Evolutionary conservation across 371 early-diverging fungal species (phyloP).

Genomic region (Rhizopus delemar): DNA sequence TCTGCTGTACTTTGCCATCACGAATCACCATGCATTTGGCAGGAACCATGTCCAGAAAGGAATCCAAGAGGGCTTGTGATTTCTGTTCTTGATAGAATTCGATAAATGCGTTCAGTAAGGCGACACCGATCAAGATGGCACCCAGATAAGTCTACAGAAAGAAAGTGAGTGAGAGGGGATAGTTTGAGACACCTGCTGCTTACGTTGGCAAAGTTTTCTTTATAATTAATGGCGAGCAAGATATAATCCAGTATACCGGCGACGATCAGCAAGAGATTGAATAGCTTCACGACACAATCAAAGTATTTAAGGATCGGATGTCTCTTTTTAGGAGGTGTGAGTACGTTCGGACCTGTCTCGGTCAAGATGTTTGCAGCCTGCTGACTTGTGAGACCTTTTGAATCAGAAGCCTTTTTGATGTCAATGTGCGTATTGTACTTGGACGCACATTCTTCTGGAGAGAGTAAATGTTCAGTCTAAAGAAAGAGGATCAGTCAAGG

Average conservation of each 20-base stretch:
- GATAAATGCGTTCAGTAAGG: slow-evolving; percentile 87
- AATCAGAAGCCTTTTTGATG: slow-evolving; percentile 59
- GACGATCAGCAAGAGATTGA: slow-evolving; percentile 84
- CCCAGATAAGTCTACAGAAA: slow-evolving; percentile 81
- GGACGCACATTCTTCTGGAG: slow-evolving; percentile 66
- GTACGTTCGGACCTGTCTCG: slow-evolving; percentile 78
- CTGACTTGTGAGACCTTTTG: slow-evolving; percentile 67
- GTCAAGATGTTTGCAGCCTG: slow-evolving; percentile 64
- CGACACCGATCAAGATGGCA: slow-evolving; percentile 83
- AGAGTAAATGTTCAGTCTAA: slow-evolving; percentile 74
- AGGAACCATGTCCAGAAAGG: slow-evolving; percentile 91
- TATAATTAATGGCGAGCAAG: slow-evolving; percentile 71
- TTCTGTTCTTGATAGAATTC: slow-evolving; percentile 92
- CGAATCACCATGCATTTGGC: slow-evolving; percentile 77
- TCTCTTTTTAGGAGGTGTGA: slow-evolving; percentile 86
- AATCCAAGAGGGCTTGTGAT: slow-evolving; percentile 79
- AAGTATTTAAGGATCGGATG: slow-evolving; percentile 73
- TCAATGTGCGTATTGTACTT: slow-evolving; percentile 62
- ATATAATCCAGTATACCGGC: slow-evolving; percentile 83
- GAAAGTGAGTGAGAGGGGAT: neutral
- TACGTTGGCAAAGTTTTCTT: slow-evolving; percentile 70
- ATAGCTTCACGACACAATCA: slow-evolving; percentile 71
- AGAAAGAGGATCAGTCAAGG: neutral
- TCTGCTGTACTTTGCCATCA: slow-evolving; percentile 63
- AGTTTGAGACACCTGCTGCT: slow-evolving; percentile 11